Conservation (phyloP, 495 filamentous ascomycete species). For the Neurospora terricola region DNA sequence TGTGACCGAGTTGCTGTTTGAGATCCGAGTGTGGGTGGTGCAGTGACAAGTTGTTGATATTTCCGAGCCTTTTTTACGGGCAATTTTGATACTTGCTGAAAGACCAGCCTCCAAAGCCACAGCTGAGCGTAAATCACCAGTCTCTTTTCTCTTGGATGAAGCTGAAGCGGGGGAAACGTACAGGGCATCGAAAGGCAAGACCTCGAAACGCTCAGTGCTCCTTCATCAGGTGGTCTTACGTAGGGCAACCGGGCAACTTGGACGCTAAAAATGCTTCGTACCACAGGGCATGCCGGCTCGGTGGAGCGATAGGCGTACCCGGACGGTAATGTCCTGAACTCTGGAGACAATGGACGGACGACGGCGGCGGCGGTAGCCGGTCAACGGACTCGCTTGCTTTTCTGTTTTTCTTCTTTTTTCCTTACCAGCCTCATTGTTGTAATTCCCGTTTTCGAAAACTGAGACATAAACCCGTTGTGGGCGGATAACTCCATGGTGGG, state of each 20-base stretch:
- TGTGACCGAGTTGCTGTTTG: background rate
- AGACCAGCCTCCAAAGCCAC: background rate
- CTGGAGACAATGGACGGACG: background rate
- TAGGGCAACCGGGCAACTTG: background rate
- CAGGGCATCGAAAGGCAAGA: background rate
- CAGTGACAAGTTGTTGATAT: background rate
- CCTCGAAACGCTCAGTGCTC: background rate
- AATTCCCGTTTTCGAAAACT: background rate
- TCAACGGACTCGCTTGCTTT: background rate
- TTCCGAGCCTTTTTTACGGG: background rate
- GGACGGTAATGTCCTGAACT: background rate
- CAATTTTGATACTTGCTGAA: background rate
- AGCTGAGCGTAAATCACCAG: background rate
- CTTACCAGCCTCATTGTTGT: background rate
- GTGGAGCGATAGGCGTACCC: background rate
- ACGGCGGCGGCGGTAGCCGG: background rate
- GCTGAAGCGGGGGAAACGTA: background rate
- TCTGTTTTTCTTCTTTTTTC: background rate
- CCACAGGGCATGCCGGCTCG: background rate
- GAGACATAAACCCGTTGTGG: background rate
- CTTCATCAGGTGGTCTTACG: background rate
- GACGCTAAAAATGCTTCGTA: background rate
- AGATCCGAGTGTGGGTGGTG: background rate
- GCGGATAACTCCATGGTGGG: background rate
- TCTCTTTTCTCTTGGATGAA: background rate